phyloP scores from a whole-genome alignment of 164 flowering plant species.

The Piper betle region DNA sequence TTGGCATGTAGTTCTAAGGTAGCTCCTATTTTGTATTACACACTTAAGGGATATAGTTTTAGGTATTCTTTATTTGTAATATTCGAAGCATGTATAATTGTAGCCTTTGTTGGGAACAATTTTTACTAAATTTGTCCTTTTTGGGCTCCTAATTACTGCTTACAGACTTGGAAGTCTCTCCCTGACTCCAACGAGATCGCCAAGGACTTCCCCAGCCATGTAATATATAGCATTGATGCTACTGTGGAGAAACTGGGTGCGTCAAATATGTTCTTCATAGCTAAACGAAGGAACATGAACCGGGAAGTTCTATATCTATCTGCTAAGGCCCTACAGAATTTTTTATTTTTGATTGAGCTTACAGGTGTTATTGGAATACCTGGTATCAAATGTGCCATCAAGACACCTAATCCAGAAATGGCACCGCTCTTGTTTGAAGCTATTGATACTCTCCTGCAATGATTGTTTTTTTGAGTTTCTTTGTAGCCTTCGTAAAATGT shows the following conservation, averaged over 20 bases:
- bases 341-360: slow-evolving; percentile 78
- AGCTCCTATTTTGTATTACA: too few species aligned
- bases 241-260: slow-evolving; percentile 62
- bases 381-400: slow-evolving; percentile 79
- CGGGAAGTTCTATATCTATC: slow-evolving; percentile 89
- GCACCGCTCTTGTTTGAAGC: slow-evolving; percentile 90
- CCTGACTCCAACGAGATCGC: slow-evolving; percentile 86
- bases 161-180: slow-evolving; percentile 92
- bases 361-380: slow-evolving; percentile 57
- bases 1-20: too few species aligned
- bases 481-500: slow-evolving; percentile 6
- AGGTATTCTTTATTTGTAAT: not conserved
- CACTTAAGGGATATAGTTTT: too few species aligned
- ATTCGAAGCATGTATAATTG: not conserved
- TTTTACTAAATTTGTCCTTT: not conserved
- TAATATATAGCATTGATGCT: slow-evolving; percentile 53
- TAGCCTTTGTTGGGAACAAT: not conserved
- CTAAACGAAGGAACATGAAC: slow-evolving; percentile 78
- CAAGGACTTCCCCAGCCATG: slow-evolving; percentile 49
- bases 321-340: slow-evolving; percentile 58
- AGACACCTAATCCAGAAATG: slow-evolving; percentile 83
- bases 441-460: slow-evolving; percentile 52
- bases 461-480: not conserved
- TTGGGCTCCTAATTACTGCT: not conserved
- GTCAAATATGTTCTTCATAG: slow-evolving; percentile 85